Percentiles rank a stretch among this genome's conserved stretches.
Conservation (phyloP, 2,329 filamentous ascomycete genomes). For the Colletotrichum orchidophilum region DNA sequence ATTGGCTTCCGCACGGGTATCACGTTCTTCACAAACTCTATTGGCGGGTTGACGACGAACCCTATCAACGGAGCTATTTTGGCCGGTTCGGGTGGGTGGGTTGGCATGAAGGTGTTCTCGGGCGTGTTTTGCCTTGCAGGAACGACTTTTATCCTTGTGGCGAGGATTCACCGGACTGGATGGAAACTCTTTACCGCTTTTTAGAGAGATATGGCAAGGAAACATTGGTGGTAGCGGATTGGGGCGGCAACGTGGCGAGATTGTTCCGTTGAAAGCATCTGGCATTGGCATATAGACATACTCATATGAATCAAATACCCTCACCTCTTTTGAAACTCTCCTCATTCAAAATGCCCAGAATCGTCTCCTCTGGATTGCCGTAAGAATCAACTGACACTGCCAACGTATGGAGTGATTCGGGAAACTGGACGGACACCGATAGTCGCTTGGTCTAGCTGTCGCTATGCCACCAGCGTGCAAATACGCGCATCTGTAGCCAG, state of each 20-base stretch:
- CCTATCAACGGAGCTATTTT: conserved; percentile 63
- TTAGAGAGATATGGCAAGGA: conserved; percentile 19
- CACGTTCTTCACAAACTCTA: conserved; percentile 60
- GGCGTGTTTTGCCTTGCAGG: conserved; percentile 44
- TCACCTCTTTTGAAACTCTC: neutral
- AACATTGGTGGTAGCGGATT: neutral
- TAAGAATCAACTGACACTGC: too few species aligned
- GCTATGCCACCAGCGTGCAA: neutral
- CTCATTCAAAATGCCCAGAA: neutral
- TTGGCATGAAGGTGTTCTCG: conserved; percentile 49
- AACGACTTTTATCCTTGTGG: conserved; percentile 38
- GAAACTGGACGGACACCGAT: too few species aligned
- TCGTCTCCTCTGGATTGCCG: too few species aligned
- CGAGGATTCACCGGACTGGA: conserved; percentile 40
- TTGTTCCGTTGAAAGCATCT: neutral
- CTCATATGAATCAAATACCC: neutral
- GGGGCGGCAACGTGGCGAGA: too few species aligned
- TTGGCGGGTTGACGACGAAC: conserved; percentile 65
- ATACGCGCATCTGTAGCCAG: too few species aligned
- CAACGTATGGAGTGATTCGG: too few species aligned
- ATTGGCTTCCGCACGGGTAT: conserved; percentile 60
- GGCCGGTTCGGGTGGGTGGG: conserved; percentile 40
- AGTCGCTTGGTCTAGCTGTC: neutral
- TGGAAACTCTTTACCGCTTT: conserved; percentile 39
- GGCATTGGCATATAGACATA: conserved; percentile 1